phyloP scores from a whole-genome alignment of 768 basidiomycete genomes.

The Termitomyces sp. region DNA sequence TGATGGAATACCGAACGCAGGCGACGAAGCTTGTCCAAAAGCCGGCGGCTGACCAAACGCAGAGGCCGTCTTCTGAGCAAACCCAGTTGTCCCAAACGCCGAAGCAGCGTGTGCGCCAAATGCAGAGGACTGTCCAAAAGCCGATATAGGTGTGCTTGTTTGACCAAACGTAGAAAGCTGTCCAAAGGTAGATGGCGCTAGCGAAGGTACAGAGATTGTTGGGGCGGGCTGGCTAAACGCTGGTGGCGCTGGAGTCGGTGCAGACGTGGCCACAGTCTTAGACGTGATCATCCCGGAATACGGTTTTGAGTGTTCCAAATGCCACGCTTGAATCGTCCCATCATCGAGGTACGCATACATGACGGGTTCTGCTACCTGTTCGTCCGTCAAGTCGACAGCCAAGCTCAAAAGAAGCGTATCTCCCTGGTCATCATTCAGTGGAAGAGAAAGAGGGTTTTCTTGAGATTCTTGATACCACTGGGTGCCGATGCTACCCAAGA shows the following conservation, averaged over 20 bases:
- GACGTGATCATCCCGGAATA: slow-evolving; percentile 53
- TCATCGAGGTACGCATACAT: slow-evolving; percentile 76
- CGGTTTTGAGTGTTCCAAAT: slow-evolving; percentile 51
- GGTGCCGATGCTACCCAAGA: slow-evolving; percentile 33
- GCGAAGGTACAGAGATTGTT: background rate
- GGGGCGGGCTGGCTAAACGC: slow-evolving; percentile 15
- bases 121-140: slow-evolving; percentile 25
- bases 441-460: slow-evolving; percentile 54
- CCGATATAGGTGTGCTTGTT: slow-evolving; percentile 12
- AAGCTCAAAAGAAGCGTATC: slow-evolving; percentile 67
- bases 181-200: slow-evolving; percentile 15
- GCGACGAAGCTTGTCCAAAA: slow-evolving; percentile 1
- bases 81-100: slow-evolving; percentile 21
- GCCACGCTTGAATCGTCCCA: slow-evolving; percentile 73
- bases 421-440: slow-evolving; percentile 61
- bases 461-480: slow-evolving; percentile 46
- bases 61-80: slow-evolving; percentile 6
- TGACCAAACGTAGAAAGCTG: slow-evolving; percentile 15
- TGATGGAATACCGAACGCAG: slow-evolving; percentile 7
- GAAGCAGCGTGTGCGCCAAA: slow-evolving; percentile 7
- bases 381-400: slow-evolving; percentile 60
- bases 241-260: slow-evolving; percentile 8
- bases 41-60: slow-evolving; percentile 22
- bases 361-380: slow-evolving; percentile 38
- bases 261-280: slow-evolving; percentile 7